A percentile compares a stretch with the other conserved stretches of the same genome.
phyloP scores from a whole-genome alignment of 2,329 filamentous ascomycete genomes.

The Metarhizium guizhouense region DNA sequence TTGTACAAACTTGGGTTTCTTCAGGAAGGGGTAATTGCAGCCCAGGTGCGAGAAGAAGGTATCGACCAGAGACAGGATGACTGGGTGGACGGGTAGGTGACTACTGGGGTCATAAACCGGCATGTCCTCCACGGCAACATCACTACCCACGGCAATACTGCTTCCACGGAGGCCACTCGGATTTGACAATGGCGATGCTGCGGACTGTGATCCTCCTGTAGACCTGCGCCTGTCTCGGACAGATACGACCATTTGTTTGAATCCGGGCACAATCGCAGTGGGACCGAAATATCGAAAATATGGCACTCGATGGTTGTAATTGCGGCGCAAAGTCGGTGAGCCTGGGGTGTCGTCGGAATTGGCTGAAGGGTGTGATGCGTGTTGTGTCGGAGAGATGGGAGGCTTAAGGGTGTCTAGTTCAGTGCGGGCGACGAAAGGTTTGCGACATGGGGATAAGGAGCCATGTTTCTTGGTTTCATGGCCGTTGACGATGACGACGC shows the following conservation, averaged over 20 bases:
- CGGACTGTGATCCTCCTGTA: constrained; percentile 47
- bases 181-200: constrained; percentile 37
- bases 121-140: constrained; percentile 41
- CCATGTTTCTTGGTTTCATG: background rate
- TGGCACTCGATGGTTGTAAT: constrained; percentile 59
- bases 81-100: constrained; percentile 57
- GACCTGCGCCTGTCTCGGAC: constrained; percentile 58
- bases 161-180: constrained; percentile 24
- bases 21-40: constrained; percentile 79
- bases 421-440: background rate
- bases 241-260: constrained; percentile 85
- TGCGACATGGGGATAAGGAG: background rate
- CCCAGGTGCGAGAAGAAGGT: constrained; percentile 76
- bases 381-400: constrained; percentile 8
- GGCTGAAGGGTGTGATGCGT: constrained; percentile 7
- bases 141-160: constrained; percentile 33
- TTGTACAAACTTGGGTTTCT: constrained; percentile 61
- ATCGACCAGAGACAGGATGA: constrained; percentile 70
- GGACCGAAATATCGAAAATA: constrained; percentile 89
- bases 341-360: constrained; percentile 16
- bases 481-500: background rate
- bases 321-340: constrained; percentile 39
- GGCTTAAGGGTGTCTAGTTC: background rate
- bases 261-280: constrained; percentile 83
- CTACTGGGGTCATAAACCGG: constrained; percentile 73